Evolutionary conservation across 129 eudicot genomes (phyloP).

Genomic region (Escallonia herrerae): DNA sequence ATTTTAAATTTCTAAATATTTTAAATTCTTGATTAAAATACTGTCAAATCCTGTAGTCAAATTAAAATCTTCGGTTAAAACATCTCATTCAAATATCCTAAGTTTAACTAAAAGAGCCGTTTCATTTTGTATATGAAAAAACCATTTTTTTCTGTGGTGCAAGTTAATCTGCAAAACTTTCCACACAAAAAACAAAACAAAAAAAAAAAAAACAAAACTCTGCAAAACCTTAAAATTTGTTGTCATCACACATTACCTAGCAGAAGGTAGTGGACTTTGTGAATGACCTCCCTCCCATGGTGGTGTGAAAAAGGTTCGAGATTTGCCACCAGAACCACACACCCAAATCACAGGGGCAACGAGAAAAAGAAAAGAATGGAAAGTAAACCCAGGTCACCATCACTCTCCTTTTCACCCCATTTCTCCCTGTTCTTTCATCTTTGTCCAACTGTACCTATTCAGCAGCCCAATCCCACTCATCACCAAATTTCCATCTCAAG

Average conservation of each 20-base stretch:
- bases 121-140: no score
- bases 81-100: no score
- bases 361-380: constrained; percentile 3
- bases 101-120: no score
- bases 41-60: no score
- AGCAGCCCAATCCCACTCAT: background rate
- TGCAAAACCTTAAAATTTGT: background rate
- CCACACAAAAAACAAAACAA: no score
- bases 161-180: no score
- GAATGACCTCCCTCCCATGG: background rate
- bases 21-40: no score
- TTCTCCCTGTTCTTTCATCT: background rate
- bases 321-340: background rate
- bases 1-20: no score
- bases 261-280: background rate
- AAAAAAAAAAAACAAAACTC: no score
- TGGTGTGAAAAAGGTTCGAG: constrained; percentile 12
- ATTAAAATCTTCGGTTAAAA: no score
- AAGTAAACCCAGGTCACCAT: background rate
- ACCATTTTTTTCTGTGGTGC: no score
- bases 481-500: constrained; percentile 15
- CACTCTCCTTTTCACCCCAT: constrained; percentile 6
- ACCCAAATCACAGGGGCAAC: background rate
- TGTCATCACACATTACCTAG: background rate
- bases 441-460: background rate